phyloP scores from a whole-genome alignment of 345 rosid genomes.

The Euclidium syriacum region DNA sequence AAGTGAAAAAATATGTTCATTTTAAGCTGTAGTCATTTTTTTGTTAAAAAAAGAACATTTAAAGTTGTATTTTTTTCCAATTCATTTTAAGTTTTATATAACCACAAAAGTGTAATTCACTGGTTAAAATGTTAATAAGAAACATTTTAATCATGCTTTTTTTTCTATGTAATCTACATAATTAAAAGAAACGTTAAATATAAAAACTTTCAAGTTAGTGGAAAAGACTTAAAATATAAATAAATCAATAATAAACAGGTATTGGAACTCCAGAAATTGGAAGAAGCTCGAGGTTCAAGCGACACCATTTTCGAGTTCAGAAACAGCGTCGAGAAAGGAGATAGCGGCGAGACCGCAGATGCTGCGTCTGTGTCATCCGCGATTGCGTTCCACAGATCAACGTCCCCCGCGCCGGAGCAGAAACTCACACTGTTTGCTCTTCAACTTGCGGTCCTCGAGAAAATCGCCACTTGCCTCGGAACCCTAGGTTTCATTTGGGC shows the following conservation, averaged over 20 bases:
- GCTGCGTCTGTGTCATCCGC: conserved; percentile 31
- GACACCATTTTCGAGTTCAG: conserved; percentile 55
- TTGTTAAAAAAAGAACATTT: no score
- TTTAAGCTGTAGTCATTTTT: no score
- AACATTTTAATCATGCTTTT: no score
- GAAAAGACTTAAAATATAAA: no score
- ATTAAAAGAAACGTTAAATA: no score
- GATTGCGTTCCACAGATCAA: conserved; percentile 9
- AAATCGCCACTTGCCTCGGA: conserved; percentile 77
- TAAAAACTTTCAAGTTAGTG: no score
- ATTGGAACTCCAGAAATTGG: conserved; percentile 38
- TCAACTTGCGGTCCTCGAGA: conserved; percentile 73
- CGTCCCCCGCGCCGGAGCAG: conserved; percentile 59
- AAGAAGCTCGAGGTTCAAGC: conserved; percentile 47
- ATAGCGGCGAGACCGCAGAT: conserved; percentile 39
- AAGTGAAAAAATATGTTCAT: no score
- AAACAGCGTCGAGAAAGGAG: conserved; percentile 40
- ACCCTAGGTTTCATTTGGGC: conserved; percentile 95
- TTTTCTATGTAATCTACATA: no score
- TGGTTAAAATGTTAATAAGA: no score
- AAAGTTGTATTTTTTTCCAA: no score
- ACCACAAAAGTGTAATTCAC: no score
- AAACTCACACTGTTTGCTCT: conserved; percentile 86
- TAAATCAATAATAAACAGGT: conserved; percentile 11
- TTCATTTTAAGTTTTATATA: no score